A percentile compares a stretch with the other conserved stretches of the same genome.
Evolutionary conservation across 805 yeast species (phyloP).

Genomic region (Cyberlindnera xishuangbannaensis): DNA sequence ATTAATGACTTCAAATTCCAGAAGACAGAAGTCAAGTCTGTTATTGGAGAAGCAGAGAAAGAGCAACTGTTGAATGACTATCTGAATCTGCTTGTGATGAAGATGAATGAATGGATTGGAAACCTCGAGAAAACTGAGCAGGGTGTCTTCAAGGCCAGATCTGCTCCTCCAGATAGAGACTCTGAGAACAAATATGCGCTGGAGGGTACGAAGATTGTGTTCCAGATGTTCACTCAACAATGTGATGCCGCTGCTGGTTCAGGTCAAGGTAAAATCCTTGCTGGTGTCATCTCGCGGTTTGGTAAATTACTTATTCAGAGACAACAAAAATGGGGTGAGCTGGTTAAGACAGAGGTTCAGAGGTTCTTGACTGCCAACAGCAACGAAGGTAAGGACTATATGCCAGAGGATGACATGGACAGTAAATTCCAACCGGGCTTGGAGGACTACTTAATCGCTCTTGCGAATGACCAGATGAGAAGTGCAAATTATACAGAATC

Average conservation of each 20-base stretch:
- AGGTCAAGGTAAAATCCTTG: constrained; percentile 71
- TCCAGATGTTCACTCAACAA: constrained; percentile 83
- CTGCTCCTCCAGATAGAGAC: constrained; percentile 68
- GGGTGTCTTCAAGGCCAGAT: constrained; percentile 55
- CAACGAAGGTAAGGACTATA: constrained; percentile 29
- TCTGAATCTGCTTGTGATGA: constrained; percentile 58
- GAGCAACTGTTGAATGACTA: constrained; percentile 73
- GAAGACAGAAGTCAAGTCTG: constrained; percentile 42
- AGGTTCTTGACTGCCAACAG: constrained; percentile 22
- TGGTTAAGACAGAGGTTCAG: constrained; percentile 49
- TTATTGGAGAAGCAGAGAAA: constrained; percentile 68
- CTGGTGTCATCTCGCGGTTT: constrained; percentile 73
- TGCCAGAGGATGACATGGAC: constrained; percentile 42
- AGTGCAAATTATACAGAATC: constrained; percentile 68
- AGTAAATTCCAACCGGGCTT: no score
- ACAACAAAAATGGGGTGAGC: constrained; percentile 54
- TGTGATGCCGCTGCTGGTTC: constrained; percentile 83
- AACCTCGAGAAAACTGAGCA: constrained; percentile 66
- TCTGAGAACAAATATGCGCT: constrained; percentile 59
- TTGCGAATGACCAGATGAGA: constrained; percentile 78
- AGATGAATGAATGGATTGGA: constrained; percentile 81
- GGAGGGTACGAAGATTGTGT: constrained; percentile 73
- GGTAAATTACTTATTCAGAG: constrained; percentile 53
- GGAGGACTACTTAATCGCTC: constrained; percentile 72
- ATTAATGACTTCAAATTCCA: constrained; percentile 43